A percentile compares a stretch with the other conserved stretches of the same genome.
These are phyloP conservation scores for Stentor roeselii DNA, from an alignment of 73 alveolate genomes.

Conservation along the genomic window DNA sequence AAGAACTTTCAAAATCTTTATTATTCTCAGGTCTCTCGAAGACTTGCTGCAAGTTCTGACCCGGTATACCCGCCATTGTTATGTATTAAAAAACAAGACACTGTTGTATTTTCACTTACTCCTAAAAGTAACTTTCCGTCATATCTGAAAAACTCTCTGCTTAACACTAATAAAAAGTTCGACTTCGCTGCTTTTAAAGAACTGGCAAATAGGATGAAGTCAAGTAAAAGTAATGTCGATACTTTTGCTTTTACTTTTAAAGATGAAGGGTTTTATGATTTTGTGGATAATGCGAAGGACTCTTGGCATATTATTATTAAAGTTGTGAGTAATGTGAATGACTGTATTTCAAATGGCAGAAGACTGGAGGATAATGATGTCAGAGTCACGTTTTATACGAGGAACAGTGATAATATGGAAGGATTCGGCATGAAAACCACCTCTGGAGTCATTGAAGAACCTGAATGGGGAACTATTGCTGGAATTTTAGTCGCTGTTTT, in stretches of 20 bases:
- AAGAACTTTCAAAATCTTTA: not conserved
- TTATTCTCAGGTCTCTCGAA: constrained; percentile 14
- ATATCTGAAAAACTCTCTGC: constrained; percentile 42
- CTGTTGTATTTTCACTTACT: constrained; percentile 42
- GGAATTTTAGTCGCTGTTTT: constrained; percentile 46
- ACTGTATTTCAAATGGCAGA: constrained; percentile 33
- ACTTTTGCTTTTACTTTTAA: constrained; percentile 44
- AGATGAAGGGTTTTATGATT: constrained; percentile 53
- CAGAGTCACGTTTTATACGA: constrained; percentile 34
- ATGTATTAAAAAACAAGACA: constrained; percentile 39
- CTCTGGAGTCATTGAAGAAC: constrained; percentile 36
- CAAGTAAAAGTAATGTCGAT: constrained; percentile 26
- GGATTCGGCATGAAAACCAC: constrained; percentile 35
- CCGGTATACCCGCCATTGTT: constrained; percentile 47
- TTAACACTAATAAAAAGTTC: constrained; percentile 54
- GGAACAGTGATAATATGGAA: constrained; percentile 30
- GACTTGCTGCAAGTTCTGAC: constrained; percentile 32
- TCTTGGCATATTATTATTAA: constrained; percentile 32
- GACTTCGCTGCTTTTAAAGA: constrained; percentile 55
- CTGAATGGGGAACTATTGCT: constrained; percentile 58
- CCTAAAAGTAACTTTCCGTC: constrained; percentile 45
- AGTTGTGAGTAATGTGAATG: constrained; percentile 35
- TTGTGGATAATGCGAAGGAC: constrained; percentile 38
- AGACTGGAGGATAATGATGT: no score
- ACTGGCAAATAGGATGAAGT: constrained; percentile 28